Conservation (phyloP, 805 yeast species). For the Nakazawaea peltata region DNA sequence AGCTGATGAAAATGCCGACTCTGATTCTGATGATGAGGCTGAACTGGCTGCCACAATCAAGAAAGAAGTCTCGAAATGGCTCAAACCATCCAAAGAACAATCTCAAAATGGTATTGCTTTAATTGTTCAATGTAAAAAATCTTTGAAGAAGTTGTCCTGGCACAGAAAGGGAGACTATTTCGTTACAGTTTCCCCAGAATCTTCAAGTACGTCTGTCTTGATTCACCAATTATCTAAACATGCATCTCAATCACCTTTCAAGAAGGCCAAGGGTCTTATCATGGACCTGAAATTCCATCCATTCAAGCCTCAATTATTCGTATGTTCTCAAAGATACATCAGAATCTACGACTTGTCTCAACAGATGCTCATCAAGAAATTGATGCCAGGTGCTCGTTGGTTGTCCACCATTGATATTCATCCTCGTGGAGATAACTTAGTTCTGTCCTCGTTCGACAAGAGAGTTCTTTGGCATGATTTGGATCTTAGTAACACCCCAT, state of each 20-base stretch:
- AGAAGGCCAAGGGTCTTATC: conserved; percentile 84
- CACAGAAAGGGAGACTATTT: conserved; percentile 96
- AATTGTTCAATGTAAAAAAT: conserved; percentile 43
- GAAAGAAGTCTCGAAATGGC: conserved; percentile 70
- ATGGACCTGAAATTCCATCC: conserved; percentile 98
- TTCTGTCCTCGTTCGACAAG: conserved; percentile 91
- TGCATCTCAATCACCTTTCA: conserved; percentile 91
- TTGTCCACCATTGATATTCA: conserved; percentile 86
- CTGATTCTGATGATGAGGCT: conserved; percentile 19
- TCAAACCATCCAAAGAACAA: conserved; percentile 63
- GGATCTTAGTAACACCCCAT: conserved; percentile 83
- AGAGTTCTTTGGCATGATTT: conserved; percentile 96
- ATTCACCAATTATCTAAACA: conserved; percentile 95
- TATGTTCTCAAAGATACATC: conserved; percentile 88
- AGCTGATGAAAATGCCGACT: conserved; percentile 32
- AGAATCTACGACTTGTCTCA: conserved; percentile 85
- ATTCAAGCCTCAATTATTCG: conserved; percentile 86
- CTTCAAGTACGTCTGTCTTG: conserved; percentile 79
- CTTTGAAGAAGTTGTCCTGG: conserved; percentile 84
- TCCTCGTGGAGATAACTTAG: conserved; percentile 80
- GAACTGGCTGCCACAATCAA: conserved; percentile 20
- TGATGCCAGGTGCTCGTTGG: conserved; percentile 96
- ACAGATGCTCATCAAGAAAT: conserved; percentile 75
- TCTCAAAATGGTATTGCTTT: conserved; percentile 61
- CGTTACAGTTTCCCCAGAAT: conserved; percentile 93